Conservation (phyloP, 2,329 filamentous ascomycete genomes). For the Hypoxylon sp. region DNA sequence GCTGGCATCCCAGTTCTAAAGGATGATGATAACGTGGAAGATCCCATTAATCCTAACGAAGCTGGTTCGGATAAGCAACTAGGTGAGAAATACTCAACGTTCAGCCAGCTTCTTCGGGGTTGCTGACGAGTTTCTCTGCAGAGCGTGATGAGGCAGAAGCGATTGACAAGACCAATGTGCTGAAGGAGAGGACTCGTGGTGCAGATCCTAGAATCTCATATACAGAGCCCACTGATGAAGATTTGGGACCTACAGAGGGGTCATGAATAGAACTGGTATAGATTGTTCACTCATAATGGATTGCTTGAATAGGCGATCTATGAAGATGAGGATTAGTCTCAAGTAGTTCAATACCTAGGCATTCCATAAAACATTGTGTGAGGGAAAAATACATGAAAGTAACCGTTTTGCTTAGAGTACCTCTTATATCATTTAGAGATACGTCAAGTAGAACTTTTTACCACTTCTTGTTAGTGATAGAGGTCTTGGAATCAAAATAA, state of each 20-base stretch:
- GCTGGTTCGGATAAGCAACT: slow-evolving; percentile 44
- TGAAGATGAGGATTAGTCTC: too few species aligned
- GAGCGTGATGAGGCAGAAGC: slow-evolving; percentile 54
- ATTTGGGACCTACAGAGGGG: slow-evolving; percentile 30
- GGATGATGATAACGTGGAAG: slow-evolving; percentile 41
- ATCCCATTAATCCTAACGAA: slow-evolving; percentile 22
- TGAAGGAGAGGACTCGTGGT: slow-evolving; percentile 49
- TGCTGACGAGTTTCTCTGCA: slow-evolving; percentile 27
- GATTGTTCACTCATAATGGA: too few species aligned
- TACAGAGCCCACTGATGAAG: slow-evolving; percentile 50
- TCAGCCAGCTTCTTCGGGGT: background rate
- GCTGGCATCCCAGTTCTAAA: slow-evolving; percentile 35
- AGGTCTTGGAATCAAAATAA: too few species aligned
- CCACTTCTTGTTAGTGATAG: too few species aligned
- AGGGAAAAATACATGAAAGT: too few species aligned
- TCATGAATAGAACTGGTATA: background rate
- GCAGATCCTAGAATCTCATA: slow-evolving; percentile 50
- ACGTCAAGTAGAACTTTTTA: too few species aligned
- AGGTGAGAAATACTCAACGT: slow-evolving; percentile 21
- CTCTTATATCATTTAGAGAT: too few species aligned
- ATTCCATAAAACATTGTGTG: too few species aligned
- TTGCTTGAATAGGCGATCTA: too few species aligned
- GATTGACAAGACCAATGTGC: slow-evolving; percentile 53
- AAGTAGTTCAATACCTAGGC: too few species aligned
- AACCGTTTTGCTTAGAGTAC: too few species aligned